Evolutionary conservation across 495 filamentous ascomycete genomes (phyloP), one percentile per base, ranked within the genome.

Genomic region (Jackrogersella minutella): DNA sequence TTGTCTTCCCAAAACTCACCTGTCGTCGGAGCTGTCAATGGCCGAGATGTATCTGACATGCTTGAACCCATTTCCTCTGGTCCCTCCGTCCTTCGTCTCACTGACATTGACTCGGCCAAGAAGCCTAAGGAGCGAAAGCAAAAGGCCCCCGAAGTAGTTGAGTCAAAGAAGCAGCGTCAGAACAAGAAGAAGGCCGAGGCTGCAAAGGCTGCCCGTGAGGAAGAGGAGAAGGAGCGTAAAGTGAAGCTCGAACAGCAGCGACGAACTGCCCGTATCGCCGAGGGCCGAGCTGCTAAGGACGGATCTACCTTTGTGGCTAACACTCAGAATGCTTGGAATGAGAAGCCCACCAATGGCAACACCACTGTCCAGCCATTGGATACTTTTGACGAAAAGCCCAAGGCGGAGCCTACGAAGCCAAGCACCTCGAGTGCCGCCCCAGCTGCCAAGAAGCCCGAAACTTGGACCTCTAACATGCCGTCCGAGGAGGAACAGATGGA

Each of bases 111-210:
- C 65, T 68, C 72, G 2, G 82, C 84, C 41, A 79, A 79, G 40
- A 84, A 86, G 68, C 76, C 85, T 41, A 90, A 88, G 80, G 84
- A 88, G 76, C 79, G 83, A 73, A 90, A 90, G 81, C 68, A 80
- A 57, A 82, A 84, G 71, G 71, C 77, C 46, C 65, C 76, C 14
- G 81, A 87, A 59, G 76, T 77, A 51, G 83, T 81, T 10, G 90
- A 93, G 78, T 90, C 88, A 22, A 96, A 97, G 88, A 97, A 96
- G 83, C 91, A 94, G 79, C 87, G 93, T 49, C 91, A 95, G 80
- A 91, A 95, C 78, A 84, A 86, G 33, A 82, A 87, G 75, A 97
- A 94, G 85, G 87, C 84, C 50, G 92, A 96, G 78, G 86, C 85
- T 39, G 84, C 85, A 55, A 91, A 91, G 81, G 77, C 82, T 40